Evolutionary conservation across 139 green algal species (phyloP).

Genomic region (Marvania coccoides): DNA sequence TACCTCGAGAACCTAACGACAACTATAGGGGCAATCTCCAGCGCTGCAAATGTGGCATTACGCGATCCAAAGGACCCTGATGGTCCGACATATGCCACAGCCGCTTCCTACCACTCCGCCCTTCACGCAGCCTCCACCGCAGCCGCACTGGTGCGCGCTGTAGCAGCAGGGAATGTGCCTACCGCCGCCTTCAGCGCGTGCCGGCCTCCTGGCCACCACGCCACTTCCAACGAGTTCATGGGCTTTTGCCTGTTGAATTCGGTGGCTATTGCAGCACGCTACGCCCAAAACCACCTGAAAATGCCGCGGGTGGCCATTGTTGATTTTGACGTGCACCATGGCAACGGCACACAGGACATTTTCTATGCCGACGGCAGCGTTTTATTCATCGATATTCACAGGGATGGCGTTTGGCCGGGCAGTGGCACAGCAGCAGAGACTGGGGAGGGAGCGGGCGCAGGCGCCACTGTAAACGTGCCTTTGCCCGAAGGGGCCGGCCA

Average conservation of each 20-base stretch:
- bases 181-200: conserved; percentile 59
- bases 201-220: conserved; percentile 81
- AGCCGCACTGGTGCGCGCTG: conserved; percentile 6
- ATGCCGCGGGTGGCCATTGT: conserved; percentile 34
- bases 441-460: conserved; percentile 19
- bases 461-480: conserved; percentile 71
- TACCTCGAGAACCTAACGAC: conserved; percentile 33
- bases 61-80: conserved; percentile 15
- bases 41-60: background rate
- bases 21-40: background rate
- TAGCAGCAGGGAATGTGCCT: background rate
- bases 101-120: conserved; percentile 16
- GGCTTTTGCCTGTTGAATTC: conserved; percentile 85
- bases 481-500: conserved; percentile 42
- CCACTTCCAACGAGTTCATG: conserved; percentile 59
- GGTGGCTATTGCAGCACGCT: conserved; percentile 55
- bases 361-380: conserved; percentile 58
- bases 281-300: conserved; percentile 38
- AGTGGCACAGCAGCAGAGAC: conserved; percentile 18
- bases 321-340: conserved; percentile 47
- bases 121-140: conserved; percentile 26
- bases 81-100: conserved; percentile 30
- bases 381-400: conserved; percentile 57
- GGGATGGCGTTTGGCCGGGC: conserved; percentile 25
- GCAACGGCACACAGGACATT: conserved; percentile 56